Base-by-base conservation (phyloP, 768 basidiomycete species). In the Pleurotus eryngii region DNA sequence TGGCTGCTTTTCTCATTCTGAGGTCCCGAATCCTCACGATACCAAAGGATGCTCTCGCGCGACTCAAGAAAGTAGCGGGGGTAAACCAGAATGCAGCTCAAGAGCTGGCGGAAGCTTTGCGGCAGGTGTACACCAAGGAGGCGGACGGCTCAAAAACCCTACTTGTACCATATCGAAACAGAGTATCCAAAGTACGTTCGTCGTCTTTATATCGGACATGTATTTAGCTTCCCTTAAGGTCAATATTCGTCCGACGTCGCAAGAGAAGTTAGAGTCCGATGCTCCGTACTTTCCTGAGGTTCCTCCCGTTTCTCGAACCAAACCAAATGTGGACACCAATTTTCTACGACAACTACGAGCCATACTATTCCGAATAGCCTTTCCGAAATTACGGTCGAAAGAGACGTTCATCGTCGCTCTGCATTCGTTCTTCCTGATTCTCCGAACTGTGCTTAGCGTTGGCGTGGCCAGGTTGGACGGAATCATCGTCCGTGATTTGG, bases 401-500 rank as follows among this genome's bases (percentile, higher is more conserved):
- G 94, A 98, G 65, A 77, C 86, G 0, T 74, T 87, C 30, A 77
- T 97, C 37, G 77, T 98, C 15, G 70, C 82, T 5, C 69, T 87
- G 0, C 95, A 98, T 71, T 92, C 92, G 0, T 81, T 80, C 57
- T 98, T 98, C 71, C 81, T 98, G 54, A 81, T 98, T 2, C 71
- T 91, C 22, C 75, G 96, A 39, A 97, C 96, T 0, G 81, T 95
- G 2, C 78, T 98, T 18, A 95, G 92, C 63, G 84, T 98, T 3
- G 82, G 83, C 5, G 95, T 96, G 0, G 96, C 96, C 1, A 79
- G 83, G 49, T 76, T 98, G 2, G 96, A 98, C 65, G 96, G 96
- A 11, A 75, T 85, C 54, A 90, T 98, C 61, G 96, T 96, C 3
- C 74, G 91, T 50, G 90, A 95, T 70, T 73, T 98, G 59, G 95